Percentiles rank a stretch among this genome's conserved stretches.
Evolutionary conservation across 352 stramenopile species (phyloP).

Genomic region (Pythium brassicae): DNA sequence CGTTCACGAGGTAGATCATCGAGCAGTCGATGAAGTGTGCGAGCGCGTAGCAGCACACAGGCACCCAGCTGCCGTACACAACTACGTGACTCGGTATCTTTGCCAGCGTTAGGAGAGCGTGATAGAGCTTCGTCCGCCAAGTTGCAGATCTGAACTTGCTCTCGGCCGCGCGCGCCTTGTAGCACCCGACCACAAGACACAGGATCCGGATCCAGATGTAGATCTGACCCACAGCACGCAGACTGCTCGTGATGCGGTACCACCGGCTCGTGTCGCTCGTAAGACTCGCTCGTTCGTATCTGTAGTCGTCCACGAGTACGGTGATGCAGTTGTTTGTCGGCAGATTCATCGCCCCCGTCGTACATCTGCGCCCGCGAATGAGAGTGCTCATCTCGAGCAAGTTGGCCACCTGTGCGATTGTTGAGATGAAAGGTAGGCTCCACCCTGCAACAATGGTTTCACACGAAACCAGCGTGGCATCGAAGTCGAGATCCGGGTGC

Average conservation of each 20-base stretch:
- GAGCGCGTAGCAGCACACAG: conserved; percentile 20
- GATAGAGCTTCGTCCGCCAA: conserved; percentile 3
- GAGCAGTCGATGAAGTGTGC: conserved; percentile 26
- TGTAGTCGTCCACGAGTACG: conserved; percentile 44
- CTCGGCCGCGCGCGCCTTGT: conserved; percentile 14
- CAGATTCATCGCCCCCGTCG: too few relatives aligned
- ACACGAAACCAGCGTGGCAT: conserved; percentile 21
- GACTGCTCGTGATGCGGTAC: conserved; percentile 17
- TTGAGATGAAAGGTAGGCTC: conserved; percentile 4
- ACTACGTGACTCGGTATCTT: conserved; percentile 26
- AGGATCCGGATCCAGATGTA: conserved; percentile 49
- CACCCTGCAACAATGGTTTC: conserved; percentile 14
- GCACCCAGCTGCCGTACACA: conserved; percentile 32
- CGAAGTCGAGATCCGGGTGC: conserved; percentile 24
- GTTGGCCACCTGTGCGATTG: conserved; percentile 5
- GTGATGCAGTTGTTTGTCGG: conserved; percentile 16
- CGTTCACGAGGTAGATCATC: conserved; percentile 18
- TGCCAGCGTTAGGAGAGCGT: conserved; percentile 11
- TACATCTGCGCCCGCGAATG: not conserved
- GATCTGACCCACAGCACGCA: conserved; percentile 27
- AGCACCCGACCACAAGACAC: conserved; percentile 19
- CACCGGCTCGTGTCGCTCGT: conserved; percentile 32
- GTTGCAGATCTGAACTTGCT: not conserved
- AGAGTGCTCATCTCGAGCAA: conserved; percentile 24
- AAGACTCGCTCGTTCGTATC: conserved; percentile 42